Evolutionary conservation across 805 yeast species (phyloP).

Genomic region (Kazachstania kunashirensis): DNA sequence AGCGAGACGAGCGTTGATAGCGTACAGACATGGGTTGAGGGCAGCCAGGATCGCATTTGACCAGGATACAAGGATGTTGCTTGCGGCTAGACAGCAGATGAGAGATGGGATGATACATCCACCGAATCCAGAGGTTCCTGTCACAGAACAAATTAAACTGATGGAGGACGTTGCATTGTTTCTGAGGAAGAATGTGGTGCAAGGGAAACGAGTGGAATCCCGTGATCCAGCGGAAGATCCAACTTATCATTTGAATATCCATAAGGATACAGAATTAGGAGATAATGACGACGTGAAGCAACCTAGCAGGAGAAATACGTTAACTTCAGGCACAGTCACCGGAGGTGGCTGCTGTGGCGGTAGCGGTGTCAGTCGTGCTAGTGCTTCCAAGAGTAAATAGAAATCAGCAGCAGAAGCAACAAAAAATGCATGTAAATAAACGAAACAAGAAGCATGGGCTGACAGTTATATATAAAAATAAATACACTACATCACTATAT

Average conservation of each 20-base stretch:
- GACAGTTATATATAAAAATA: too few relatives aligned
- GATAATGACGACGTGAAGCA: constrained; percentile 74
- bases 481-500: too few relatives aligned
- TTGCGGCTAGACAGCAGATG: constrained; percentile 53
- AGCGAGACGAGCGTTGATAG: constrained; percentile 20
- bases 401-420: too few relatives aligned
- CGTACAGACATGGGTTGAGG: constrained; percentile 58
- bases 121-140: constrained; percentile 37
- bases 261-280: constrained; percentile 76
- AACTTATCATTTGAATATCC: constrained; percentile 49
- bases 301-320: constrained; percentile 1
- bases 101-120: constrained; percentile 37
- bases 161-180: constrained; percentile 65
- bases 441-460: too few relatives aligned
- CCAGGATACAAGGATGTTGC: constrained; percentile 35
- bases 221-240: constrained; percentile 7
- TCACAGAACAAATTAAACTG: constrained; percentile 41
- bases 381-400: too few relatives aligned
- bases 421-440: too few relatives aligned
- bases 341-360: constrained; percentile 5
- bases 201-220: constrained; percentile 42
- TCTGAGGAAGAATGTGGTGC: constrained; percentile 72
- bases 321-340: neutral
- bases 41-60: constrained; percentile 56
- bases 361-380: too few relatives aligned